Base-by-base conservation (phyloP, 768 basidiomycete genomes). In the Macrolepiota fuliginosa region DNA sequence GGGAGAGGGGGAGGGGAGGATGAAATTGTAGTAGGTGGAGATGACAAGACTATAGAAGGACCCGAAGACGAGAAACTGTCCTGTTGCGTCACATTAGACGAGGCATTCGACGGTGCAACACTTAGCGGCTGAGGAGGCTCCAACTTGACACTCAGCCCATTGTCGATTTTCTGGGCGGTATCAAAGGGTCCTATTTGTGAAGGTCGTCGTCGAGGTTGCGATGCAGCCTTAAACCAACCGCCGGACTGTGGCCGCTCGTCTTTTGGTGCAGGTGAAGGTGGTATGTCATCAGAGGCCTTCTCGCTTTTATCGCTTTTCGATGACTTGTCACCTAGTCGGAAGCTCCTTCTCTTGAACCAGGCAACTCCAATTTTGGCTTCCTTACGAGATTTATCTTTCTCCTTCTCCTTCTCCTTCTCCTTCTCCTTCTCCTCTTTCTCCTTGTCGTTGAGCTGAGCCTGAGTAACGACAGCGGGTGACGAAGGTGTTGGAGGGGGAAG, bases 311-410 rank as follows among this genome's bases (percentile, higher is more conserved):
- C 47, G 54, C 54, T 37, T 50, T 63, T 62, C 17, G 60, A 45
- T 45, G 42, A 47, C 46, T 78, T 77, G 24, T 81, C 74, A 13
- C 69, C 69, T 32, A 75, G 39, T 54, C 74, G 73, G 61, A 82
- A 69, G 65, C 81, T 84, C 70, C 81, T 85, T 55, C 83, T 77
- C 68, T 81, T 82, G 65, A 84, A 85, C 84, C 85, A 87, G 3
- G 67, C 64, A 17, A 45, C 42, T 39, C 77, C 76, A 15, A 75
- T 51, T 24, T 56, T 63, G n/a, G 66, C 64, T 65, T 80, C 81
- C 58, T 76, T 77, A 46, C 76, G 78, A 13, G 77, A 77, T 70
- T 73, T 70, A 45, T 76, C 74, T 66, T 78, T 79, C 61, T 70
- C 70, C 61, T 71, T 73, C 24, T 80, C 68, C 68, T 77, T 68